Percentiles rank a stretch among this genome's conserved stretches.
Conservation (phyloP, 2,329 filamentous ascomycete genomes). For the Macrophomina pseudophaseolina region DNA sequence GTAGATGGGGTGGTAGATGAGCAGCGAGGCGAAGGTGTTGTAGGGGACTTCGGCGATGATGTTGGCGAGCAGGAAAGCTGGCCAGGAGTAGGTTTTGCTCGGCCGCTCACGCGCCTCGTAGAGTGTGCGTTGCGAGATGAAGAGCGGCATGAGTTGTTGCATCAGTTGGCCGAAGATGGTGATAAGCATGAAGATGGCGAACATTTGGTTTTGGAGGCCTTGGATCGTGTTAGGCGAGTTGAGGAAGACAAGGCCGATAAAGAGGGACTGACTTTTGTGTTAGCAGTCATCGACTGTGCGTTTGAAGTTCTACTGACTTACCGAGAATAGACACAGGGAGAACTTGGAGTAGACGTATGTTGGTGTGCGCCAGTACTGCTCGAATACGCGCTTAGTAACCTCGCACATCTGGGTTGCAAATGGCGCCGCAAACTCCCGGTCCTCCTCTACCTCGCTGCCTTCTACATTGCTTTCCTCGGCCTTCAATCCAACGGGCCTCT, state of each 20-base stretch:
- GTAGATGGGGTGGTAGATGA: constrained; percentile 84
- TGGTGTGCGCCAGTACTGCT: constrained; percentile 33
- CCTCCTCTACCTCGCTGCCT: not conserved
- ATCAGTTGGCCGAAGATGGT: constrained; percentile 82
- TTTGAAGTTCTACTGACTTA: constrained; percentile 12
- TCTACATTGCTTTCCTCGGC: not conserved
- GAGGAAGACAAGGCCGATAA: constrained; percentile 84
- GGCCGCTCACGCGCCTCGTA: constrained; percentile 87
- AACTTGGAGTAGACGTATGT: constrained; percentile 33
- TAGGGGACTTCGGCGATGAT: constrained; percentile 86
- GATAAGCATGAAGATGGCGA: constrained; percentile 80
- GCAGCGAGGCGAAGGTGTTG: constrained; percentile 75
- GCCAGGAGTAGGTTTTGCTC: constrained; percentile 84
- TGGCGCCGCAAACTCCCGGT: constrained; percentile 30
- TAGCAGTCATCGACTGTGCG: constrained; percentile 28
- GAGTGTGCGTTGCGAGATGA: constrained; percentile 78
- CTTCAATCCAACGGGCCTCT: not conserved
- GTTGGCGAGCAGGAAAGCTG: constrained; percentile 81
- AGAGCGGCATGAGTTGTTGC: constrained; percentile 84
- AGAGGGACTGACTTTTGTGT: constrained; percentile 53
- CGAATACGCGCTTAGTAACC: constrained; percentile 29
- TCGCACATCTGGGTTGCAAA: constrained; percentile 28
- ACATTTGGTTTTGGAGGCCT: constrained; percentile 85
- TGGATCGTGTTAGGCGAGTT: constrained; percentile 72
- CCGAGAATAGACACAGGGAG: constrained; percentile 25